Base-by-base conservation (phyloP, 768 basidiomycete species). In the Naganishia vishniacii region DNA sequence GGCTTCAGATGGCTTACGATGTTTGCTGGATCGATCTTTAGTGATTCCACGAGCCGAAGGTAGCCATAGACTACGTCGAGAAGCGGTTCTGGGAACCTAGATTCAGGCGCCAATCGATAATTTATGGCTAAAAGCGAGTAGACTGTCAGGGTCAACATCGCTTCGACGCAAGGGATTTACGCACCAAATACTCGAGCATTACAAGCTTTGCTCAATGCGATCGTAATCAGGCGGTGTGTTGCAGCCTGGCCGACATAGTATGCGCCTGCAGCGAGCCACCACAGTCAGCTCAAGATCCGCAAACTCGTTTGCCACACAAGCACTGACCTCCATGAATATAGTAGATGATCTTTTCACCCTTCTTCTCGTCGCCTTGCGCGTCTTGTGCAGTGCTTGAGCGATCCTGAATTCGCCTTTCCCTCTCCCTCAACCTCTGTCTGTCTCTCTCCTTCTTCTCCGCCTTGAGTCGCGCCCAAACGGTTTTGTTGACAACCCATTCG, bases 401-500 rank as follows among this genome's bases (percentile, higher is more conserved):
- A 5, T 18, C n/a, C 47, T 29, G n/a, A n/a, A 28, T 44, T 32
- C 56, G 37, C 59, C 12, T 20, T 31, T 32, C 47, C 20, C 49
- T 18, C 65, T 41, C 45, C 46, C 37, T 64, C 29, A 61, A 49
- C 62, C 20, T 68, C 59, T 42, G 53, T 53, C 42, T 67, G 12
- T 40, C 59, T 9, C 53, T 63, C 65, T 48, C 71, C 61, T 29
- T 85, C 84, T 89, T 88, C 71, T 93, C 90, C 16, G 82, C 79
- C 72, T 95, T 91, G 68, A 95, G 80, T 29, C 85, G 80, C 67
- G 85, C 85, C 94, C 94, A 99, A 0, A 93, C 84, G 67, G 84
- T 84, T 75, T 88, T 88, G 37, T 90, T 90, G n/a, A 97, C 88
- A 25, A 98, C 86, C 94, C 94, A 99, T 80, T 99, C 94, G 0